A percentile compares a stretch with the other conserved stretches of the same genome.
Conservation (phyloP, 2,329 filamentous ascomycete genomes). For the Colletotrichum sp. region DNA sequence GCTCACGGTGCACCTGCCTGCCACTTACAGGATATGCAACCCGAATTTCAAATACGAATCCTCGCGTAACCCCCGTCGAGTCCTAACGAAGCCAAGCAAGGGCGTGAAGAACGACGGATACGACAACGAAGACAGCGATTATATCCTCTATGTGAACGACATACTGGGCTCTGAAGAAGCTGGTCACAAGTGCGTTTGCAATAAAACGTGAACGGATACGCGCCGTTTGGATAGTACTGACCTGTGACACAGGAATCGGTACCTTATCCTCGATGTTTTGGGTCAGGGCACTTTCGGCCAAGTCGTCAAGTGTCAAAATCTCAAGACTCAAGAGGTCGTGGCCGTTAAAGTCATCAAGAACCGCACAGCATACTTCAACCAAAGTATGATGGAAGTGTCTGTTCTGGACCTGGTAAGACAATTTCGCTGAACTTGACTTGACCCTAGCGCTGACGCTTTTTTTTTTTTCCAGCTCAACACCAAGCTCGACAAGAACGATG, state of each 20-base stretch:
- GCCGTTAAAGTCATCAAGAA: slow-evolving; percentile 99
- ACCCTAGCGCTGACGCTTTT: neutral
- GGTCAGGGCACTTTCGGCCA: slow-evolving; percentile 98
- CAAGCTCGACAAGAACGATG: slow-evolving; percentile 98
- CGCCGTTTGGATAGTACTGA: slow-evolving; percentile 14
- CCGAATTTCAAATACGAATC: slow-evolving; percentile 98
- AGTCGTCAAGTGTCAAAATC: slow-evolving; percentile 97
- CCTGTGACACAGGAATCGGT: slow-evolving; percentile 72
- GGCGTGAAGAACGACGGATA: slow-evolving; percentile 98
- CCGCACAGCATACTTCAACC: slow-evolving; percentile 98
- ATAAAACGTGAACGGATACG: neutral
- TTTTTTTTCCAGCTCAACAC: slow-evolving; percentile 78
- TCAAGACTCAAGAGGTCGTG: slow-evolving; percentile 98
- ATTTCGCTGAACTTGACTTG: neutral
- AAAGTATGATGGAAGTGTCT: slow-evolving; percentile 99
- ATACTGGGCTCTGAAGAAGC: slow-evolving; percentile 97
- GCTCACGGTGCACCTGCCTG: slow-evolving; percentile 88
- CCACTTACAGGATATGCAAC: slow-evolving; percentile 98
- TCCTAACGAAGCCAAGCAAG: slow-evolving; percentile 98
- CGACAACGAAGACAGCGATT: slow-evolving; percentile 98
- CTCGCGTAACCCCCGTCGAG: slow-evolving; percentile 91
- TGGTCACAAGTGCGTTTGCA: slow-evolving; percentile 80
- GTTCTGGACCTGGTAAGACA: slow-evolving; percentile 84
- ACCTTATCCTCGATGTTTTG: slow-evolving; percentile 94
- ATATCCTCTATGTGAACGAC: slow-evolving; percentile 98